phyloP scores from a whole-genome alignment of 495 filamentous ascomycete genomes.

The Penicillium coprophilum region DNA sequence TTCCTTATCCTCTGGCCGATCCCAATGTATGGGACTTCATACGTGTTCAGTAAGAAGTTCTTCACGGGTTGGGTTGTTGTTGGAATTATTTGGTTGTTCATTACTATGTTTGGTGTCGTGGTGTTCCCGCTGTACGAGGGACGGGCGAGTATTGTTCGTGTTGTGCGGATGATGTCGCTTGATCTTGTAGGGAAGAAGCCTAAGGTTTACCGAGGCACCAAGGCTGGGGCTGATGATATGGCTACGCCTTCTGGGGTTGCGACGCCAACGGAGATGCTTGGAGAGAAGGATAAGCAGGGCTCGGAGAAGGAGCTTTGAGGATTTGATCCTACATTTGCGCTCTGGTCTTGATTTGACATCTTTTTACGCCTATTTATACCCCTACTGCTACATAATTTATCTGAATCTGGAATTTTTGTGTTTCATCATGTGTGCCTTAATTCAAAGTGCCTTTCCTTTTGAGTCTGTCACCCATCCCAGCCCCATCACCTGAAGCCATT shows the following conservation, averaged over 20 bases:
- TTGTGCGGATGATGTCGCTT: slow-evolving; percentile 61
- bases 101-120: slow-evolving; percentile 68
- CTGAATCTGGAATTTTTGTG: not conserved
- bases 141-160: slow-evolving; percentile 62
- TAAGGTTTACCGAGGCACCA: slow-evolving; percentile 26
- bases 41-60: slow-evolving; percentile 87
- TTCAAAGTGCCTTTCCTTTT: no score
- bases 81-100: slow-evolving; percentile 86
- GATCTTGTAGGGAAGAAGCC: slow-evolving; percentile 66
- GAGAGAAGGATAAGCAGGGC: slow-evolving; percentile 27
- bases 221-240: slow-evolving; percentile 20
- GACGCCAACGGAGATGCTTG: slow-evolving; percentile 34
- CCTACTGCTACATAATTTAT: not conserved
- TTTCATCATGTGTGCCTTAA: not conserved
- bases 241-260: slow-evolving; percentile 31
- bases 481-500: no score
- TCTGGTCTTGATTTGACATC: not conserved
- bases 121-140: slow-evolving; percentile 85
- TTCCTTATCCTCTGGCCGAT: slow-evolving; percentile 91
- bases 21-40: slow-evolving; percentile 84
- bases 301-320: slow-evolving; percentile 11
- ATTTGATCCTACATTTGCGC: not conserved
- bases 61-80: slow-evolving; percentile 91
- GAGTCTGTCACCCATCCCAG: no score
- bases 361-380: slow-evolving; percentile 18